Base-by-base conservation (phyloP, 2,329 filamentous ascomycete genomes). In the Sordariomycetes sp. region DNA sequence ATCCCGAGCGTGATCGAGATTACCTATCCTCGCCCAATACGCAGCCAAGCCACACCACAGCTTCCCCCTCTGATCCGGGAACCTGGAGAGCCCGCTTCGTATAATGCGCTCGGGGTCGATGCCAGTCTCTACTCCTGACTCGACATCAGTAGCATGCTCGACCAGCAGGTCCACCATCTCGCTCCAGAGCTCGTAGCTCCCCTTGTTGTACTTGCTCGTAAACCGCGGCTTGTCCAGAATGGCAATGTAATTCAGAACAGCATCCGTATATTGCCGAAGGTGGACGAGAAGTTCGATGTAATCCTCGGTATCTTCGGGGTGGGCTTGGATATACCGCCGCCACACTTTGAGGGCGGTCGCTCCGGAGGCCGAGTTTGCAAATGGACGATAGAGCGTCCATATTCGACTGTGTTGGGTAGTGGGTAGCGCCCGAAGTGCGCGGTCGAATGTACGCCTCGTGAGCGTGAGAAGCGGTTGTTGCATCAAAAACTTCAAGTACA, bases 141-240 rank as follows among this genome's bases (percentile, higher is more conserved):
- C 83, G 54, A 99, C 84, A 50, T 95, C 83, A 64, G 86, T 87
- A 3, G 94, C 94, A 68, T 96, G 90, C 59, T 88, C 88, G 51
- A 99, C 95, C 52, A 99, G 76, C 62, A 97, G 70, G 65, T 99
- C 94, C 39, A 97, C 85, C 89, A 99, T 95, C 69, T 99, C 94
- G 61, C 84, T 94, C 94, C 94, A 99, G 54, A 99, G 79, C 70
- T 99, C 90, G 68, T 95, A 99, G 61, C 92, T 89, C 0, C 94
- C 92, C 71, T 96, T 96, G 59, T 89, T 89, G 62, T 94, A 85
- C 72, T 95, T 96, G 73, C 92, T 97, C 67, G 84, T 82, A 72
- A 99, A 97, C 39, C 85, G 85, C 2, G 88, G 82, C 64, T 96
- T 91, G 74, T 97, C 91, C 65, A 99, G 79, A 56, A 97, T 85